Percentiles rank a stretch among this genome's conserved stretches.
phyloP scores from a whole-genome alignment of 306 rosid species.

The Canavalia gladiata region DNA sequence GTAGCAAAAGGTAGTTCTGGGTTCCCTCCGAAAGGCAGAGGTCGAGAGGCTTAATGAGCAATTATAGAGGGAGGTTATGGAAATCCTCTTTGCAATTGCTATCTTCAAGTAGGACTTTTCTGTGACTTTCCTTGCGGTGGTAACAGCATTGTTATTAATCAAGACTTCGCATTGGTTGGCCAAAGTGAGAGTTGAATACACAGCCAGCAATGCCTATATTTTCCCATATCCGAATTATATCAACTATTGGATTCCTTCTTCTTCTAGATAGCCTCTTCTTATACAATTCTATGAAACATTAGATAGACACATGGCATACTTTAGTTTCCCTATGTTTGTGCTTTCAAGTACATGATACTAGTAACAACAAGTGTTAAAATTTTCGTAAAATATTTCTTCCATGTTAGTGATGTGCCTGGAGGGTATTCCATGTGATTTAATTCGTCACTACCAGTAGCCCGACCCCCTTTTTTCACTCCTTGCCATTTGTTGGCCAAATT shows the following conservation, averaged over 20 bases:
- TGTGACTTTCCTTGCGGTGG: slow-evolving; percentile 91
- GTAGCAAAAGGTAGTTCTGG: slow-evolving; percentile 81
- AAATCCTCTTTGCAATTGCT: slow-evolving; percentile 93
- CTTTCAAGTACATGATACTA: slow-evolving; percentile 99
- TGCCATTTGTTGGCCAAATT: too few relatives aligned
- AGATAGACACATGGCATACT: slow-evolving; percentile 74
- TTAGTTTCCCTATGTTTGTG: slow-evolving; percentile 91
- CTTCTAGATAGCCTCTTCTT: slow-evolving; percentile 80
- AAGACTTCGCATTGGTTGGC: slow-evolving; percentile 99
- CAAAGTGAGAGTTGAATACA: slow-evolving; percentile 96
- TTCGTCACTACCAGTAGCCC: too few relatives aligned
- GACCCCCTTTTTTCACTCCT: too few relatives aligned
- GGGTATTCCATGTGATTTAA: slow-evolving; percentile 42
- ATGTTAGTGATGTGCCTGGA: slow-evolving; percentile 96
- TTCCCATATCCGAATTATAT: slow-evolving; percentile 90
- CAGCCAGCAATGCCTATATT: slow-evolving; percentile 81
- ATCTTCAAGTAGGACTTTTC: slow-evolving; percentile 97
- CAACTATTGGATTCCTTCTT: slow-evolving; percentile 91
- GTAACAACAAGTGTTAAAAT: slow-evolving; percentile 87
- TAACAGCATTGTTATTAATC: slow-evolving; percentile 80
- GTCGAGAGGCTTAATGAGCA: slow-evolving; percentile 99
- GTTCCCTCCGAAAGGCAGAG: slow-evolving; percentile 97
- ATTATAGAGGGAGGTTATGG: slow-evolving; percentile 99
- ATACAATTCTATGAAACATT: slow-evolving; percentile 68
- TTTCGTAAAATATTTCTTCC: slow-evolving; percentile 89